A percentile compares a stretch with the other conserved stretches of the same genome.
Conservation (phyloP, 169 alveolate genomes). For the Pseudocohnilembus persalinus region DNA sequence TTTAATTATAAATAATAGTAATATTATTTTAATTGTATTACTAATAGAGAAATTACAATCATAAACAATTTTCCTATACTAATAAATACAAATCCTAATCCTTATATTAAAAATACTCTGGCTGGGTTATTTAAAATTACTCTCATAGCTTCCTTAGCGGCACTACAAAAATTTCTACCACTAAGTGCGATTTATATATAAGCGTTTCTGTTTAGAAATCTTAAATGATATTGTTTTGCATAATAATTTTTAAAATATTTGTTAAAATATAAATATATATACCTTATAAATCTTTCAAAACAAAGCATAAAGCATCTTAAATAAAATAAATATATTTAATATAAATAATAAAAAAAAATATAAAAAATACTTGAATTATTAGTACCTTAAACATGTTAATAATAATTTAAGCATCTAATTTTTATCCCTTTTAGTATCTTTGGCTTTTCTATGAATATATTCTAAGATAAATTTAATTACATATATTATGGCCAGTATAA, state of each 20-base stretch:
- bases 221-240: no score
- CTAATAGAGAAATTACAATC: slow-evolving; percentile 36
- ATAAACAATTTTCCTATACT: slow-evolving; percentile 61
- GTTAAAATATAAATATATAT: no score
- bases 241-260: no score
- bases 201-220: slow-evolving; percentile 86
- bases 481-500: slow-evolving; percentile 84
- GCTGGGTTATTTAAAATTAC: slow-evolving; percentile 78
- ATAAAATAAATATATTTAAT: no score
- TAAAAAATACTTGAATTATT: no score
- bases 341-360: no score
- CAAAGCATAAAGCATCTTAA: slow-evolving; percentile 73
- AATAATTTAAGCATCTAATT: slow-evolving; percentile 20
- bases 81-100: slow-evolving; percentile 67
- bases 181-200: slow-evolving; percentile 88
- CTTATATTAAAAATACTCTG: slow-evolving; percentile 63
- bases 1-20: no score
- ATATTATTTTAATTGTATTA: no score
- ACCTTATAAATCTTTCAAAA: slow-evolving; percentile 81
- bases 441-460: slow-evolving; percentile 30
- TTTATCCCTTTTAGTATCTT: slow-evolving; percentile 20
- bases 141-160: slow-evolving; percentile 83
- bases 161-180: slow-evolving; percentile 86
- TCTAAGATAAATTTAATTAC: slow-evolving; percentile 61
- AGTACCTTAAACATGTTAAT: slow-evolving; percentile 52